Conservation (phyloP, 805 yeast species). For the Yamadazyma olivae region DNA sequence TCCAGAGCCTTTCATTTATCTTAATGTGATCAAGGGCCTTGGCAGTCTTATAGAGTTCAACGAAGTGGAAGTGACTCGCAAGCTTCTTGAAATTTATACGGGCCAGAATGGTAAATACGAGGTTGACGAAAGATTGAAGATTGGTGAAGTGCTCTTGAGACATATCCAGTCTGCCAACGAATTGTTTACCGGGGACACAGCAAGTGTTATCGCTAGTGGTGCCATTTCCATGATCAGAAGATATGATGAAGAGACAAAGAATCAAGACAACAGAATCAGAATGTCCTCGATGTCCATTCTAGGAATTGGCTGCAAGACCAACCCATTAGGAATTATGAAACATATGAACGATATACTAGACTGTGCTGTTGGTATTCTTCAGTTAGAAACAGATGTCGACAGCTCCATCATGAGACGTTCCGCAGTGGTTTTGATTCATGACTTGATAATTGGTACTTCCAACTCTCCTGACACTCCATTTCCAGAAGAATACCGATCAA, state of each 20-base stretch:
- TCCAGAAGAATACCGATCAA: slow-evolving; percentile 46
- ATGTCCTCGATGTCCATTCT: slow-evolving; percentile 86
- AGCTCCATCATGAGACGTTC: slow-evolving; percentile 68
- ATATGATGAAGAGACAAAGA: slow-evolving; percentile 17
- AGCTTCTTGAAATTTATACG: slow-evolving; percentile 38
- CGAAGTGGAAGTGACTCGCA: slow-evolving; percentile 33
- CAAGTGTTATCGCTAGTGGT: slow-evolving; percentile 40
- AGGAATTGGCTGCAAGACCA: slow-evolving; percentile 64
- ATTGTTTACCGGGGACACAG: slow-evolving; percentile 44
- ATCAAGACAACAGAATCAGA: slow-evolving; percentile 58
- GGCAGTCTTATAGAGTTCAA: slow-evolving; percentile 53
- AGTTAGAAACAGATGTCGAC: slow-evolving; percentile 45
- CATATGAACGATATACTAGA: slow-evolving; percentile 62
- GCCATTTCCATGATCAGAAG: slow-evolving; percentile 40
- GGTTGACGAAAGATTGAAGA: slow-evolving; percentile 67
- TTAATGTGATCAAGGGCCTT: slow-evolving; percentile 80
- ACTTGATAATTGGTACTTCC: slow-evolving; percentile 49
- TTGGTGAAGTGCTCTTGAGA: slow-evolving; percentile 78
- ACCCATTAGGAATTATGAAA: slow-evolving; percentile 50
- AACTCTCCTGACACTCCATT: slow-evolving; percentile 46
- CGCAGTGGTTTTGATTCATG: slow-evolving; percentile 67
- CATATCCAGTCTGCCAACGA: slow-evolving; percentile 50
- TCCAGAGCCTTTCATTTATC: slow-evolving; percentile 81
- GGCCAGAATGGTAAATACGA: slow-evolving; percentile 19
- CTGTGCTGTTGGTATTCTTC: slow-evolving; percentile 73